Evolutionary conservation across 208 protist genomes (phyloP).

Genomic region (Wallacemonas rigidus): DNA sequence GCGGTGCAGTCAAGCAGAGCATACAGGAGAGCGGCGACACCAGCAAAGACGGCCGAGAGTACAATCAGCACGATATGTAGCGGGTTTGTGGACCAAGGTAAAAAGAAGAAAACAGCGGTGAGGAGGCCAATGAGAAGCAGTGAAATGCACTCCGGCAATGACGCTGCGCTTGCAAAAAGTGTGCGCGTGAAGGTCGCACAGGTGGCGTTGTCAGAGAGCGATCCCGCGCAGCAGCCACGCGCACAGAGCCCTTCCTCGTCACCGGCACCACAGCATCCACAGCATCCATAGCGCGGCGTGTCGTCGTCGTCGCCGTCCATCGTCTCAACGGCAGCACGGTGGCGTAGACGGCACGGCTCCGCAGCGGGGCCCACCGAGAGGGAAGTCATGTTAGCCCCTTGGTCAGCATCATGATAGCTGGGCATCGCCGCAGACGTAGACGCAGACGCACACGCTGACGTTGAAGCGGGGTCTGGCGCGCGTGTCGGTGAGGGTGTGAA

Average conservation of each 20-base stretch:
- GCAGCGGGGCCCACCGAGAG: background rate
- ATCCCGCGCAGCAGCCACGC: background rate
- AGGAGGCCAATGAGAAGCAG: conserved; percentile 39
- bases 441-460: too few species aligned
- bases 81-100: conserved; percentile 65
- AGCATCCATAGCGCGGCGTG: background rate
- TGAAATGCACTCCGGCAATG: conserved; percentile 30
- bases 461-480: too few species aligned
- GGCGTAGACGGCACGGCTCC: background rate
- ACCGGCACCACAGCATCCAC: background rate
- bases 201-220: background rate
- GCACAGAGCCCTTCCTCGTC: background rate
- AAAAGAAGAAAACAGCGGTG: conserved; percentile 64
- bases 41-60: conserved; percentile 41
- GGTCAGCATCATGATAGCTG: conserved; percentile 3
- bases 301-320: conserved; percentile 4
- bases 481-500: too few species aligned
- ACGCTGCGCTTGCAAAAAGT: conserved; percentile 16
- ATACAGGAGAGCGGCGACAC: conserved; percentile 46
- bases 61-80: conserved; percentile 75
- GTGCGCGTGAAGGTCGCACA: conserved; percentile 1
- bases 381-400: background rate
- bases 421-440: too few species aligned
- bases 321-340: background rate
- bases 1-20: conserved; percentile 15